Base-by-base conservation (phyloP, 257 asterid genomes). In the Fraxinus quadrangulata region DNA sequence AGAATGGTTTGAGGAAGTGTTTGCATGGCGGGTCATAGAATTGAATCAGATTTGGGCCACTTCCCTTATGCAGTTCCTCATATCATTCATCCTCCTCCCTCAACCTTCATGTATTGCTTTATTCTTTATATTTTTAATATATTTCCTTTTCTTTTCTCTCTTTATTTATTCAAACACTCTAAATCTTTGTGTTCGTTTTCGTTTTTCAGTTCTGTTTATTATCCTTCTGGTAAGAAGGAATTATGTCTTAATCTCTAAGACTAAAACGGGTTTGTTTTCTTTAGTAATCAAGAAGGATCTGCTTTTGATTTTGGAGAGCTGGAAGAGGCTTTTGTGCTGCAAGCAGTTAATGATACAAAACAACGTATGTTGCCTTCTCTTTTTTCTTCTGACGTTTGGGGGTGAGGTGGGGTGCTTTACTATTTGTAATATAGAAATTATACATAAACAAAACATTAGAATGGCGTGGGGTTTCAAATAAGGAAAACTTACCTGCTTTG, bases 301-400 rank as follows among this genome's bases (percentile, higher is more conserved):
- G 77, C 85, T 85, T 95, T 91, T 82, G 96, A 86, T 87, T 95
- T 93, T 84, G 98, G 97, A 70, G 98, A 89, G 80, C 92, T 95
- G 70, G 97, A 95, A 77, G 96, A 95, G 74, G 99, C 94, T 72
- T 90, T 93, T 73, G 88, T 84, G 36, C 86, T 91, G 70, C 98
- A 91, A 79, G 96, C 93, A 75, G 84, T 85, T 69, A 85, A 90
- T 85, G 92, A 84, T 78, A 79, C 88, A 73, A 91, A 88, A 83
- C 90, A 89, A 91, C 86, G 99, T 95, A 90, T 4, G 84, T 24
- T 75, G 19, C 63, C 80, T 73, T 75, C 47, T 59, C 31, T 42
- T 4, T 42, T 42, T 42, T 12, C 72, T 31, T 81, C 77, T 88
- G 85, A 86, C 93, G 91, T 90, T 81, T 83, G 85, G 17, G 51